phyloP scores from a whole-genome alignment of 2,329 filamentous ascomycete genomes.

The Pseudomassariella vexata region DNA sequence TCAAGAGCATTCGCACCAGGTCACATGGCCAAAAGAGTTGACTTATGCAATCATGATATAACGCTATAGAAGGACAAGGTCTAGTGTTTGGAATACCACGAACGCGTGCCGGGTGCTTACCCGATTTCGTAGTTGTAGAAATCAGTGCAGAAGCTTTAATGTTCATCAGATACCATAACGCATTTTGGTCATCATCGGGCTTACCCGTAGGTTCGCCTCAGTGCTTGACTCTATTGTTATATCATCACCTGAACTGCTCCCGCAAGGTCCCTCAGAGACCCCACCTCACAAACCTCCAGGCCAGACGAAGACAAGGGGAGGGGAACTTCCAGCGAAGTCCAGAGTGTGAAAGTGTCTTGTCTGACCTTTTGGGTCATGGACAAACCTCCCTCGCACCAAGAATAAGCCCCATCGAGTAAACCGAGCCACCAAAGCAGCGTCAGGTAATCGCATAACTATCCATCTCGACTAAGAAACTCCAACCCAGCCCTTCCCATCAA shows the following conservation, averaged over 20 bases:
- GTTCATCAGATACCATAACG: constrained; percentile 46
- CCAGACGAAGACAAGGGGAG: too few relatives aligned
- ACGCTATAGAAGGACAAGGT: too few relatives aligned
- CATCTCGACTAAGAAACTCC: constrained; percentile 77
- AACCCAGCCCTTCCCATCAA: constrained; percentile 51
- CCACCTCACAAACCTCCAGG: too few relatives aligned
- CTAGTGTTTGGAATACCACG: too few relatives aligned
- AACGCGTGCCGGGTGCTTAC: too few relatives aligned
- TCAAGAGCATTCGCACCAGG: too few relatives aligned
- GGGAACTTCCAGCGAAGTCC: constrained; percentile 12
- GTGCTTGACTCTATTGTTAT: constrained; percentile 98
- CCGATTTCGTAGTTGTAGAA: too few relatives aligned
- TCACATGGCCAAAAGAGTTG: too few relatives aligned
- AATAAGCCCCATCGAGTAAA: constrained; percentile 99
- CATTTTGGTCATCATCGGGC: constrained; percentile 40
- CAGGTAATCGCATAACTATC: constrained; percentile 98
- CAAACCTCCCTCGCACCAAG: constrained; percentile 87
- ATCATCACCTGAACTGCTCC: constrained; percentile 83
- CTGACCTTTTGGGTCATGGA: too few relatives aligned
- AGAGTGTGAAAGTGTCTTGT: constrained; percentile 20
- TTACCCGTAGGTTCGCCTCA: constrained; percentile 53
- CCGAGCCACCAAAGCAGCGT: constrained; percentile 33
- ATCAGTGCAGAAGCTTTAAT: too few relatives aligned
- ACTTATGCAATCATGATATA: too few relatives aligned
- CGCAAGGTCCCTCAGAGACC: constrained; percentile 6